Base-by-base conservation (phyloP, 768 basidiomycete genomes). In the Dentipellis fragilis region DNA sequence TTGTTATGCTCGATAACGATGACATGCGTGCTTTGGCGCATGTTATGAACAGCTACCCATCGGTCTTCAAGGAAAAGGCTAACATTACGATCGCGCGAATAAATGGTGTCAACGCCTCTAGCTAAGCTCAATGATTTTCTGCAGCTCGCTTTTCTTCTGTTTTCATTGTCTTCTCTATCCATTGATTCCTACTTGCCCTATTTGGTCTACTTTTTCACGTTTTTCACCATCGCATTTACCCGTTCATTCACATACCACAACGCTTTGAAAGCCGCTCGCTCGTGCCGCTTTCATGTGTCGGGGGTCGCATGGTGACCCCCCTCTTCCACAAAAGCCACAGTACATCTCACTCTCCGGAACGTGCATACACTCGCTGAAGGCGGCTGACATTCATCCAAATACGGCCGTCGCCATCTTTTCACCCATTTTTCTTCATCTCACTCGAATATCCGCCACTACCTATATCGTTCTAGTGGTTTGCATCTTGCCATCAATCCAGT, bases 21-120 rank as follows among this genome's bases (percentile, higher is more conserved):
- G 92, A 95, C 64, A 77, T 94, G 21, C 80, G 86, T 45, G 75
- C 89, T 4, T 77, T 94, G 49, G 86, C 89, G 6, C 89, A 91
- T 67, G 77, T 94, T 45, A 84, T 90, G 84, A 88, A 91, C 68
- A 88, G 88, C 66, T 93, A 89, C 67, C 87, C 89, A 10, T 71
- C 80, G 8, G 78, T 92, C 2, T 74, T 93, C 57, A 92, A 87
- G 71, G 88, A 90, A 67, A 61, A 61, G 48, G 58, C 60, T 22
- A 52, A 52, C 16, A 34, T 56, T 10, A 19, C 49, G 7, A 54
- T 59, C 36, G 40, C 35, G n/a, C 51, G 38, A 51, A 11, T 51
- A 17, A 51, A 16, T 29, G 29, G 29, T 29, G 48, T 10, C 19
- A 22, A 35, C 37, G 51, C 51, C 37, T 38, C 17, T 3, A 16